Evolutionary conservation across 2,329 filamentous ascomycete species (phyloP).

Genomic region (Diaporthe batatas): DNA sequence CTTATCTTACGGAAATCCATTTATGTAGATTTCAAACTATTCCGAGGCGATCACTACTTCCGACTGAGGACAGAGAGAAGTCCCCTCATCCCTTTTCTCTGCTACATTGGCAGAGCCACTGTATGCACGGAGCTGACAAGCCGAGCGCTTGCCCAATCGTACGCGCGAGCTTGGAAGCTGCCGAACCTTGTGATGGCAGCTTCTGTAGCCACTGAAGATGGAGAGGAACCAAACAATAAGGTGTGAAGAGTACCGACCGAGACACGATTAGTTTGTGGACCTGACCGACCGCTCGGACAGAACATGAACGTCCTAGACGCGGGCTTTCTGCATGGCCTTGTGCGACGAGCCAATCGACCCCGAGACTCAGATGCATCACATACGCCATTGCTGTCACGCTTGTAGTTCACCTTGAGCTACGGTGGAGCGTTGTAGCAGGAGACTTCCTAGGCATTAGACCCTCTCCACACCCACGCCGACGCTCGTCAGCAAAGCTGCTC

Average conservation of each 20-base stretch:
- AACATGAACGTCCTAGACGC: conserved; percentile 6
- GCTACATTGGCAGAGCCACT: conserved; percentile 8
- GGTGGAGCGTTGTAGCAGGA: conserved; percentile 12
- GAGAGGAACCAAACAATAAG: not conserved
- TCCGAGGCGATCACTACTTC: conserved; percentile 11
- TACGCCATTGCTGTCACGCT: conserved; percentile 5
- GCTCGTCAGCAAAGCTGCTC: conserved; percentile 7
- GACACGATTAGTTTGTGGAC: conserved; percentile 8
- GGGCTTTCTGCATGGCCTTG: conserved; percentile 28
- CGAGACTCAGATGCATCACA: conserved; percentile 19
- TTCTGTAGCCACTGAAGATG: not conserved
- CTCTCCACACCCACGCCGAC: not conserved
- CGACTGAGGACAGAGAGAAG: conserved; percentile 15
- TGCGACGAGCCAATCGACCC: conserved; percentile 23
- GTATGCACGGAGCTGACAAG: not conserved
- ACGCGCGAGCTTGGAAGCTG: not conserved
- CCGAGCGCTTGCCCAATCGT: not conserved
- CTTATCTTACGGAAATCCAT: conserved; percentile 3
- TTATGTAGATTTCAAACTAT: not conserved
- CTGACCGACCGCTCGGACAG: conserved; percentile 18
- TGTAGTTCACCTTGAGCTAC: not conserved
- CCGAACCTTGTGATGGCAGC: not conserved
- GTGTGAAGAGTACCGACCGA: not conserved
- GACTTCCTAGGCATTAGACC: not conserved
- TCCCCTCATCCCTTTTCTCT: not conserved